Conservation (phyloP, 768 basidiomycete genomes). For the Auricularia auricula-judae region DNA sequence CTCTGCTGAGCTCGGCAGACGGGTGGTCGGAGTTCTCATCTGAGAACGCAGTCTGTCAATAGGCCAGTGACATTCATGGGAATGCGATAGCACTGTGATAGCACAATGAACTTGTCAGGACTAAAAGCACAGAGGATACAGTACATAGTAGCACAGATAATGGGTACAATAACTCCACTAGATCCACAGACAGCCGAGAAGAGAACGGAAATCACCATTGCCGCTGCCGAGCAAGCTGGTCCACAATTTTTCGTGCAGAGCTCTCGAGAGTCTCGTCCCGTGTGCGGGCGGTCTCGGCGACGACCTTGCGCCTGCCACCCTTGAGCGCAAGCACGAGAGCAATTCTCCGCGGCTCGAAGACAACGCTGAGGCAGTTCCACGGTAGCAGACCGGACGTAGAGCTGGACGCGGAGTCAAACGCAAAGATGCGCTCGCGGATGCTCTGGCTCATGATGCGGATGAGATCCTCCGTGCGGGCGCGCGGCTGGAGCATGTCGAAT, state of each 20-base stretch:
- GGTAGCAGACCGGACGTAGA: constrained; percentile 6
- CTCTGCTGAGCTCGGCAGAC: too few species aligned
- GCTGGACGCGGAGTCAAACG: background rate
- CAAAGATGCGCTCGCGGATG: constrained; percentile 25
- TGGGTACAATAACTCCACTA: too few species aligned
- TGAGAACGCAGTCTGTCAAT: too few species aligned
- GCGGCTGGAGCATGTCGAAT: constrained; percentile 59
- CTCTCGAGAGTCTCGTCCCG: background rate
- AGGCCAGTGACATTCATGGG: too few species aligned
- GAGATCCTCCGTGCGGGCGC: constrained; percentile 66
- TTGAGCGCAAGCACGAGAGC: constrained; percentile 21
- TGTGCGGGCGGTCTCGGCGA: constrained; percentile 1
- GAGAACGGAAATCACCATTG: background rate
- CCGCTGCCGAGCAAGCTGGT: background rate
- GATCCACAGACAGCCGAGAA: too few species aligned
- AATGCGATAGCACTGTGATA: too few species aligned
- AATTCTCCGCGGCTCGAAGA: constrained; percentile 29
- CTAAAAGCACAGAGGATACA: too few species aligned
- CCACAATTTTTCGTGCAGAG: background rate
- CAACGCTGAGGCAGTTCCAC: constrained; percentile 27
- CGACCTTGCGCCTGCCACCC: constrained; percentile 7
- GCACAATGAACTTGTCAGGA: too few species aligned
- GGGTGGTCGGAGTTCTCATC: too few species aligned
- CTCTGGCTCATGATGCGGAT: constrained; percentile 30
- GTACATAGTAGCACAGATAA: too few species aligned